Evolutionary conservation across 306 rosid species (phyloP), one percentile per base, ranked within the genome.

Genomic region (Castanospermum australe): DNA sequence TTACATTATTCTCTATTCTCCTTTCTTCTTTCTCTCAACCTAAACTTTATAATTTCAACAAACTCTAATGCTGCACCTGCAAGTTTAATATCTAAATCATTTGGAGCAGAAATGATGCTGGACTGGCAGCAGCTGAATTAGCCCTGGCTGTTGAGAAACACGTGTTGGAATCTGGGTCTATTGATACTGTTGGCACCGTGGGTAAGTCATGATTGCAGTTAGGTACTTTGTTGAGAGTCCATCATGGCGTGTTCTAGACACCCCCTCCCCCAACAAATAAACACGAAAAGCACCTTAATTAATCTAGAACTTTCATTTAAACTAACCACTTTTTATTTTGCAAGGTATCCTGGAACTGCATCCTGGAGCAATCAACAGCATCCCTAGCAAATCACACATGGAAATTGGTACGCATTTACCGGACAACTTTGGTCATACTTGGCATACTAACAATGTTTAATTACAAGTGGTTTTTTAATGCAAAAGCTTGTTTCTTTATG

Each of bases 301-400:
- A 63, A 39, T 73, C 60, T 55, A 8, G 22, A 15, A 17, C 17
- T 36, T 50, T 17, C n/a, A 9, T 71, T 64, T 74, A 57, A 82
- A 51, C 22, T 63, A 51, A 68, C 13, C 44, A 28, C 59, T 81
- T 36, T 36, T 60, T 75, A 28, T 77, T 77, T 77, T n/a, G 71
- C 70, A 39, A 95, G 98, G 99, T 70, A 95, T 95, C 59, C 68
- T 95, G 83, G 91, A 87, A 65, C 90, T 95, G 55, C 97, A 92
- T 79, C 99, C 98, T 28, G 97, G 98, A 77, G 99, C 97, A 88
- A 91, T 95, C 79, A 95, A 95, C 88, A 95, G 98, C 84, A 95
- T 92, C 84, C 98, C 99, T 33, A 91, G 99, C 86, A 90, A 90
- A 85, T 85, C 97, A 15, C 97, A 90, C 88, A 47, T 95, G 20